Evolutionary conservation across 202 grass and related monocot species (phyloP).

Genomic region (Dendrocalamus latiflorus): DNA sequence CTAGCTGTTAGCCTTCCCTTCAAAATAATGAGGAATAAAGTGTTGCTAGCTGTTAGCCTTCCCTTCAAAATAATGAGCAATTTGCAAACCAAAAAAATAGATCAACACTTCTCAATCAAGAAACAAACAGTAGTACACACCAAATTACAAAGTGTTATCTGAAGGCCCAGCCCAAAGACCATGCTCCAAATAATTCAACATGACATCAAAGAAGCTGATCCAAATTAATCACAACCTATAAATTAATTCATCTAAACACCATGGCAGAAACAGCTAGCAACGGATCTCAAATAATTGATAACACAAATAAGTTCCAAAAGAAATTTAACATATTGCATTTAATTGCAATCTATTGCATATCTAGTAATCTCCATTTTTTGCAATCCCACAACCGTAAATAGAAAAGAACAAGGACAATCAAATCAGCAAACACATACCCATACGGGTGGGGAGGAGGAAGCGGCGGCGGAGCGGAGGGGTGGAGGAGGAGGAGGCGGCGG

Average conservation of each 20-base stretch:
- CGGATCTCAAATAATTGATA: neutral
- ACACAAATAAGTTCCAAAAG: too few species aligned
- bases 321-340: neutral
- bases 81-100: neutral
- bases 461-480: too few species aligned
- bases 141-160: neutral
- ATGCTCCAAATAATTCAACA: neutral
- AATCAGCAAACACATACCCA: too few species aligned
- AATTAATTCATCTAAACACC: constrained; percentile 7
- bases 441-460: too few species aligned
- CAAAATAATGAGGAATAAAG: neutral
- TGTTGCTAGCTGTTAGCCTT: neutral
- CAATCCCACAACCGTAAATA: too few species aligned
- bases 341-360: too few species aligned
- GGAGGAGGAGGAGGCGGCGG: too few species aligned
- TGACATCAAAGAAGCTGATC: neutral
- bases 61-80: neutral
- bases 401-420: too few species aligned
- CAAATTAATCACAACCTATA: neutral
- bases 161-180: neutral
- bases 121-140: neutral
- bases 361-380: too few species aligned
- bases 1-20: neutral
- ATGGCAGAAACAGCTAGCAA: constrained; percentile 33
- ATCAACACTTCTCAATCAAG: neutral